These are phyloP conservation scores for Ceratobasidium sp. DNA, from an alignment of 1,284 basidiomycete species.

Conservation along the genomic window DNA sequence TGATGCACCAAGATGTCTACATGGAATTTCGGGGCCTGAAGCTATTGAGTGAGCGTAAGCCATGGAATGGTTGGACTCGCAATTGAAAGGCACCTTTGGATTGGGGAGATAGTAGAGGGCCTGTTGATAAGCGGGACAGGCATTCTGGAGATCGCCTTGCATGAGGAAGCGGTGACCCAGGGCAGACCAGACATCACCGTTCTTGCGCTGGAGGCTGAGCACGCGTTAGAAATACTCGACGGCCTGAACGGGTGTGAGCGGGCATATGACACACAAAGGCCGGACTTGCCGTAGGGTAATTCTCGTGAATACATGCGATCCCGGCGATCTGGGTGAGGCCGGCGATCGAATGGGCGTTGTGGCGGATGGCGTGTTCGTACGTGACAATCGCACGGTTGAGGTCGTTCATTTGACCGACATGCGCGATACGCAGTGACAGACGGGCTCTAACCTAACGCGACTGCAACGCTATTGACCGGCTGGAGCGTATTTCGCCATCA, in stretches of 20 bases:
- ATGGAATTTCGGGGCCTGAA: conserved; percentile 93
- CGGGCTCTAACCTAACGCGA: too few species aligned
- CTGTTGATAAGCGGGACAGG: conserved; percentile 98
- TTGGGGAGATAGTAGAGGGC: conserved; percentile 95
- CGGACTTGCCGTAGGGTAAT: conserved; percentile 78
- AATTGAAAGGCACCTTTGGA: conserved; percentile 73
- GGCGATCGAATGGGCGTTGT: conserved; percentile 87
- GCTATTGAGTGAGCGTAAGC: conserved; percentile 39
- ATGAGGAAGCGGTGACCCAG: conserved; percentile 98
- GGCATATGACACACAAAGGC: conserved; percentile 49
- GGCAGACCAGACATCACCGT: conserved; percentile 94
- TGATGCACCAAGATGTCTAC: conserved; percentile 99
- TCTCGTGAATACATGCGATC: conserved; percentile 87
- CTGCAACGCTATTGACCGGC: too few species aligned
- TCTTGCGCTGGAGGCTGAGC: conserved; percentile 86
- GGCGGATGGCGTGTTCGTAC: conserved; percentile 89
- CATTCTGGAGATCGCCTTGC: conserved; percentile 99
- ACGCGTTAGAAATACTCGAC: conserved; percentile 96
- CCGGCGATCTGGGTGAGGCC: conserved; percentile 92
- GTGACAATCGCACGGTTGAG: conserved; percentile 87
- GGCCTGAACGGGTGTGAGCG: conserved; percentile 63
- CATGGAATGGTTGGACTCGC: conserved; percentile 14
- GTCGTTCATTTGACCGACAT: conserved; percentile 91
- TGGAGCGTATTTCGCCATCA: neutral
- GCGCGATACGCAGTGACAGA: too few species aligned